Conservation (phyloP, 176 grass and related monocot species). For the Oryza glumipatula region DNA sequence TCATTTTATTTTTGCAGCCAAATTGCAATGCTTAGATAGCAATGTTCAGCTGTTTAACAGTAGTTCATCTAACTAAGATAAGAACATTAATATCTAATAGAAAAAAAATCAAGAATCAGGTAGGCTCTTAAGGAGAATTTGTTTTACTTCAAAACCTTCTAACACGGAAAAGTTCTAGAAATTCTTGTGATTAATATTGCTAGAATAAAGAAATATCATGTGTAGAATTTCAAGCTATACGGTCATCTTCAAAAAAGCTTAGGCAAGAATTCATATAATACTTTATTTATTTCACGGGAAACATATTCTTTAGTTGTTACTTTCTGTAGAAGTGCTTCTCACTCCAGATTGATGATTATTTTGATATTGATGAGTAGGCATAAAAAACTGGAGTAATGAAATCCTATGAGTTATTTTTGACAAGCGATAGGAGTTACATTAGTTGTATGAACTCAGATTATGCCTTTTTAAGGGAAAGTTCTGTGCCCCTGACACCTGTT, state of each 20-base stretch:
- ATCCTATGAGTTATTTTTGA: background rate
- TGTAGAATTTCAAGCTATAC: conserved; percentile 4
- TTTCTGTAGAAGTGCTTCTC: background rate
- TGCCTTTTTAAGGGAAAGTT: background rate
- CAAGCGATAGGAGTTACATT: conserved; percentile 25
- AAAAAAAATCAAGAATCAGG: conserved; percentile 12
- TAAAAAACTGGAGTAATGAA: background rate
- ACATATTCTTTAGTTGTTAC: background rate
- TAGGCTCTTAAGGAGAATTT: conserved; percentile 14
- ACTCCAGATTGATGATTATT: background rate
- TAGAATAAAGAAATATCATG: background rate
- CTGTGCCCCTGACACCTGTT: background rate
- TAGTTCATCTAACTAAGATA: conserved; percentile 27
- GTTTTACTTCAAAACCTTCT: conserved; percentile 5
- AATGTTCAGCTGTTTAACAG: conserved; percentile 24
- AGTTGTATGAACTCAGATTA: background rate
- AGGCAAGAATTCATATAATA: background rate
- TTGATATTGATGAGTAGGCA: conserved; percentile 2
- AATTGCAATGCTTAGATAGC: conserved; percentile 32
- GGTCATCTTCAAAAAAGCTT: background rate
- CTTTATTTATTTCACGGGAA: background rate
- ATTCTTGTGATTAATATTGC: background rate
- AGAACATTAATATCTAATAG: background rate
- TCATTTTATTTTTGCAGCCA: conserved; percentile 9
- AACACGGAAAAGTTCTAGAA: background rate